Evolutionary conservation across 345 rosid genomes (phyloP).

Genomic region (Populus ilicifolia): DNA sequence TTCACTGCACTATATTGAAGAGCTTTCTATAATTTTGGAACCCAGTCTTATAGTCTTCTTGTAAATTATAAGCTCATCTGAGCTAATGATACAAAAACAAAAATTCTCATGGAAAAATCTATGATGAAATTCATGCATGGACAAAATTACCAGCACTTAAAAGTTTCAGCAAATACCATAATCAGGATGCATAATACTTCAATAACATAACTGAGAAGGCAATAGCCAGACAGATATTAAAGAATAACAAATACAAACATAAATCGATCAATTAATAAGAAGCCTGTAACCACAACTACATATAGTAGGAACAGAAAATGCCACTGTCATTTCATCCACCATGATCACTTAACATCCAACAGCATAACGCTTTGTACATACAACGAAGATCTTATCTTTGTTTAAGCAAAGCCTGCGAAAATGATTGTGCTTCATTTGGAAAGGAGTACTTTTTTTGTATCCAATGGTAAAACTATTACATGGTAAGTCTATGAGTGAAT

Average conservation of each 20-base stretch:
- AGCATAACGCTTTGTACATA: constrained; percentile 4
- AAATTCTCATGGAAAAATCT: background rate
- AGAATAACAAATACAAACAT: background rate
- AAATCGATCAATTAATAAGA: background rate
- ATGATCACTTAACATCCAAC: background rate
- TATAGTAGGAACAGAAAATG: background rate
- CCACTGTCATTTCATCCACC: background rate
- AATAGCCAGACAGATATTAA: background rate
- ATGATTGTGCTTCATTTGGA: background rate
- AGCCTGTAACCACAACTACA: background rate
- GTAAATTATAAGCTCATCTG: background rate
- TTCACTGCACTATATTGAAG: background rate
- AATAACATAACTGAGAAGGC: background rate
- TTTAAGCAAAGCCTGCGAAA: background rate
- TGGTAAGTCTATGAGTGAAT: background rate
- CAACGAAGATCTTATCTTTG: background rate
- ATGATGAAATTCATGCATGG: background rate
- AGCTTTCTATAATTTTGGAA: background rate
- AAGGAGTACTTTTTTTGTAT: background rate
- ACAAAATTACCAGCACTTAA: background rate
- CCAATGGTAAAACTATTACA: background rate
- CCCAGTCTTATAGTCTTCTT: background rate
- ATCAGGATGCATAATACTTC: background rate
- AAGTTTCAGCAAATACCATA: background rate
- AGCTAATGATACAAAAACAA: background rate